These are phyloP conservation scores for Colletotrichum horii DNA, from an alignment of 2,329 filamentous ascomycete species.

Conservation along the genomic window DNA sequence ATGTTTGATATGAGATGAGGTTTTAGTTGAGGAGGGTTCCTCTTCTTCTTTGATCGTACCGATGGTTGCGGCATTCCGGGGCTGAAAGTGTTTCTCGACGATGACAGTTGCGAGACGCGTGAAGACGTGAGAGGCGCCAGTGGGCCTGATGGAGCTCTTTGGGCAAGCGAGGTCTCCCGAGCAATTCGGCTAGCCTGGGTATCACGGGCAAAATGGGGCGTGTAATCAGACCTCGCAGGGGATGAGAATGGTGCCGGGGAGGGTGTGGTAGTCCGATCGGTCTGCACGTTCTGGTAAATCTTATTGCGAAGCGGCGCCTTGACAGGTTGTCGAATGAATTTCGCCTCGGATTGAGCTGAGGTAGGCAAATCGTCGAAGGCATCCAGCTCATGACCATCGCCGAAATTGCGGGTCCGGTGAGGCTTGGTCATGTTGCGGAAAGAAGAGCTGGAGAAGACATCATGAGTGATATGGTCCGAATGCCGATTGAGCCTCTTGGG, in stretches of 20 bases:
- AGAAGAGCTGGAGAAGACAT: constrained; percentile 13
- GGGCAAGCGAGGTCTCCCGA: constrained; percentile 65
- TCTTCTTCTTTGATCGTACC: constrained; percentile 60
- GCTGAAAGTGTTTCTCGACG: constrained; percentile 48
- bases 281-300: constrained; percentile 58
- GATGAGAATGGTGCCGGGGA: constrained; percentile 58
- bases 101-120: constrained; percentile 58
- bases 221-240: constrained; percentile 61
- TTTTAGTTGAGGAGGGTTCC: constrained; percentile 66
- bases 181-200: constrained; percentile 70
- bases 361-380: constrained; percentile 95
- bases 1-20: constrained; percentile 91
- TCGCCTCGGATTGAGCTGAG: constrained; percentile 80
- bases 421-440: constrained; percentile 26
- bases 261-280: constrained; percentile 58
- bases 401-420: constrained; percentile 72
- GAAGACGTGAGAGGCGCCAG: constrained; percentile 61
- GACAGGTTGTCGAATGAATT: constrained; percentile 80
- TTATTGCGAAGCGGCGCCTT: constrained; percentile 66
- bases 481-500: constrained; percentile 53
- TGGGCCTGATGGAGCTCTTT: constrained; percentile 61
- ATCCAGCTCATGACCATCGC: constrained; percentile 91
- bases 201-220: constrained; percentile 69
- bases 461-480: constrained; percentile 24
- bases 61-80: constrained; percentile 47